Evolutionary conservation across 768 basidiomycete species (phyloP).

Genomic region (Mycena indigotica): DNA sequence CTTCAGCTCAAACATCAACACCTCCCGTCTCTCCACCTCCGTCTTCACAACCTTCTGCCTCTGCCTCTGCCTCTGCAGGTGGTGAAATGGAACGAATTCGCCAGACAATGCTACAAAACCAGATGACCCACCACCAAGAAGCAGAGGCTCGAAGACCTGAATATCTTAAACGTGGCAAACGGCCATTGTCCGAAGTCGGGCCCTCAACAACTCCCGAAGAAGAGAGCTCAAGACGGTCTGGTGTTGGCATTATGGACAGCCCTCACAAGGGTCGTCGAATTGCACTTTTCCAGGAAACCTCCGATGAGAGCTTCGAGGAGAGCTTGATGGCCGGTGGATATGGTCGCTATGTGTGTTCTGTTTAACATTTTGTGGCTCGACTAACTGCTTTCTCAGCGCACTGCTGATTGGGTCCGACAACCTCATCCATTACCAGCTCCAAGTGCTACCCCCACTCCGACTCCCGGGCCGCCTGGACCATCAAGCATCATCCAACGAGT

Average conservation of each 20-base stretch:
- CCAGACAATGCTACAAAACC: conserved; percentile 53
- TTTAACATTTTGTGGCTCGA: conserved; percentile 14
- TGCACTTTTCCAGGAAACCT: conserved; percentile 79
- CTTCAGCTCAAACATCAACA: conserved; percentile 21
- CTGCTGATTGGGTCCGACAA: conserved; percentile 63
- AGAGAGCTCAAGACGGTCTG: conserved; percentile 27
- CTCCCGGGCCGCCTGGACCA: conserved; percentile 43
- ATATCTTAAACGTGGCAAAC: conserved; percentile 65
- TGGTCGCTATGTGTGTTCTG: conserved; percentile 65
- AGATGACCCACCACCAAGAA: conserved; percentile 50
- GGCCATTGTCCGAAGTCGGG: conserved; percentile 46
- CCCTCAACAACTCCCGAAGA: conserved; percentile 38
- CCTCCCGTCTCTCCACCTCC: conserved; percentile 29
- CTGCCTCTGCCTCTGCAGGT: conserved; percentile 37
- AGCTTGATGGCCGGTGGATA: conserved; percentile 83
- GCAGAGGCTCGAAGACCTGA: conserved; percentile 70
- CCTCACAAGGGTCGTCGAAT: conserved; percentile 73
- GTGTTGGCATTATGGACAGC: conserved; percentile 67
- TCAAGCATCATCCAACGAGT: conserved; percentile 44
- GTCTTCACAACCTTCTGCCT: conserved; percentile 28
- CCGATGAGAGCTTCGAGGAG: conserved; percentile 84
- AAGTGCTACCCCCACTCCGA: conserved; percentile 25
- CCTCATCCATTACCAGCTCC: conserved; percentile 45
- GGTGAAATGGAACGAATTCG: conserved; percentile 65
- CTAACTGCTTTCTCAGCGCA: conserved; percentile 40